Conservation (phyloP, 2,329 filamentous ascomycete genomes). For the Cercospora citrullina region DNA sequence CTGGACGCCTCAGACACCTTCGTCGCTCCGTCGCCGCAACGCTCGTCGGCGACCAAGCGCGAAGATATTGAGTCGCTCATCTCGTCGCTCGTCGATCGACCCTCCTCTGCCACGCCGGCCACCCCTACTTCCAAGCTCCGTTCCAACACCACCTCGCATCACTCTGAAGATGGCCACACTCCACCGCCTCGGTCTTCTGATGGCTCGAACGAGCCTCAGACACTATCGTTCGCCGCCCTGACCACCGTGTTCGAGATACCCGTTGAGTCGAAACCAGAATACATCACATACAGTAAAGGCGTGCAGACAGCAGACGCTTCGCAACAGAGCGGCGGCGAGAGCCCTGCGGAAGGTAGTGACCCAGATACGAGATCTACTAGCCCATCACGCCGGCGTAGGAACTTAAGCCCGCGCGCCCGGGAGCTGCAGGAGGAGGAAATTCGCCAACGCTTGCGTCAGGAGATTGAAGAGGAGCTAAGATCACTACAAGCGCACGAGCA, state of each 20-base stretch:
- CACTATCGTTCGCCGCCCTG: conserved; percentile 70
- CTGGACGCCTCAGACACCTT: conserved; percentile 69
- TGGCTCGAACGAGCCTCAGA: conserved; percentile 59
- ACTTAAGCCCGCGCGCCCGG: conserved; percentile 73
- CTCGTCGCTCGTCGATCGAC: conserved; percentile 75
- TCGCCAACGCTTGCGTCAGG: conserved; percentile 75
- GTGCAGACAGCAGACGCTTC: conserved; percentile 86
- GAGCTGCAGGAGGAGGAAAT: conserved; percentile 82
- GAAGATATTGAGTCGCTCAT: conserved; percentile 83
- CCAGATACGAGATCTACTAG: conserved; percentile 57
- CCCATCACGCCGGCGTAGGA: conserved; percentile 59
- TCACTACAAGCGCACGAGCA: conserved; percentile 58
- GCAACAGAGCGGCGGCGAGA: conserved; percentile 46
- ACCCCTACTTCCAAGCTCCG: conserved; percentile 35
- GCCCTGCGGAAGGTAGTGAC: conserved; percentile 60
- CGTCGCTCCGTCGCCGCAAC: conserved; percentile 67
- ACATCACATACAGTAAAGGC: conserved; percentile 95
- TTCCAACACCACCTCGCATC: conserved; percentile 30
- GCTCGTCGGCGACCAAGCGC: conserved; percentile 61
- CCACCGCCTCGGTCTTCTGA: conserved; percentile 36
- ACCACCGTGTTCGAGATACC: conserved; percentile 79
- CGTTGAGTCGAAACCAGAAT: conserved; percentile 64
- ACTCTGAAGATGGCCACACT: conserved; percentile 28
- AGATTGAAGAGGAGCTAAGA: conserved; percentile 90
- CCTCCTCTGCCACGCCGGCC: conserved; percentile 30